Evolutionary conservation across 176 grass and related monocot genomes (phyloP), one percentile per base, ranked within the genome.

Genomic region (Paspalum vaginatum): DNA sequence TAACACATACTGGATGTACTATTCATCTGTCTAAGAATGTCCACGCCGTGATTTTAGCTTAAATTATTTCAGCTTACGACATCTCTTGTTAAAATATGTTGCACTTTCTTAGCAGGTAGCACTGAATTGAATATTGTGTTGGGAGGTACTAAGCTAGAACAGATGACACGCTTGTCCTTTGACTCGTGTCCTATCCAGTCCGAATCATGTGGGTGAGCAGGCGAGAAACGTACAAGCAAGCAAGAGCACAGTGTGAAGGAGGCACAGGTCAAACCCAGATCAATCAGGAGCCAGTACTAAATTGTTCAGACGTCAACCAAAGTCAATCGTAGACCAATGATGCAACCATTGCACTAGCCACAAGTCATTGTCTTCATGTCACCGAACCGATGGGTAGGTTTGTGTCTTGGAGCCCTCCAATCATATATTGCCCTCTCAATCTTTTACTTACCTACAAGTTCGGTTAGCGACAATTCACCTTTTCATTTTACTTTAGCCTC

Each of bases 311-410:
- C 55, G 72, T 76, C 73, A 80, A 85, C 71, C 6, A 77, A 81
- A 85, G 87, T 89, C 87, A 89, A 89, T 65, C 48, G 25, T 72
- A 49, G 82, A 85, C 72, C 77, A 76, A 76, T 85, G 77, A 89
- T 85, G 76, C 55, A 81, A 81, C 77, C 77, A 76, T 65, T 48
- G 48, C 54, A 89, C 70, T 63, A 48, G 39, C 46, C 41, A 48
- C 56, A 77, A 66, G 74, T 81, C 71, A 71, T 50, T 89, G 72
- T 72, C 77, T 59, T 72, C 77, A 72, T 85, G 87, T 65, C 16
- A n/a, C 56, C 20, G 40, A 81, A 72, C 53, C 0, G 25, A 49
- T 21, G 47, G 43, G 70, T 71, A 44, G 77, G 68, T 85, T 85
- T 60, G 8, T 56, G 39, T 8, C 47, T 46, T 69, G 1, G 11